Evolutionary conservation across 805 yeast species (phyloP), one percentile per base, ranked within the genome.

Genomic region (Myxozyma monticola): DNA sequence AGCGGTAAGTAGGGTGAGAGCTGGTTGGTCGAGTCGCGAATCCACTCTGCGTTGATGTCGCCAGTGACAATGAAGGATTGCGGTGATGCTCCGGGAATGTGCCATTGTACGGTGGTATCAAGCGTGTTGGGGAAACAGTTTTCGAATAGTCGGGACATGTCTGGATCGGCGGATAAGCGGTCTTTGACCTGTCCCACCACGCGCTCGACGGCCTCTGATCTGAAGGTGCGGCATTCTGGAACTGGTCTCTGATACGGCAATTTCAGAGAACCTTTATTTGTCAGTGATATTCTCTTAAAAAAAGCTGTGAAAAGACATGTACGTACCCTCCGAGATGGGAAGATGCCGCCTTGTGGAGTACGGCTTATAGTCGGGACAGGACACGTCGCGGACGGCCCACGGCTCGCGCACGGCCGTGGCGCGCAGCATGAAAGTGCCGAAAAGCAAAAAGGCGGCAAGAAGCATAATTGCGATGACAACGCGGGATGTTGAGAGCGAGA

Each of bases 31-130:
- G 95, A 82, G 66, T 88, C 96, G 45, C 96, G 70, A 42, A 88
- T 70, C 96, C 96, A 88, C 67, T 88, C 96, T 1, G 96, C 96
- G 65, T 87, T 89, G 48, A 88, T 88, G 63, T 88, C 96, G 8
- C 96, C 96, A 0, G 96, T 88, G 28, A 88, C 91, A 1, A 88
- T 78, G 67, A 88, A 88, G 0, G 95, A 74, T 54, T 81, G 78
- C 0, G 89, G 78, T 8, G 48, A 60, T 21, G 50, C 56, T 12
- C 59, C 60, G 15, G 65, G 59, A 2, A 62, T 57, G 65, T 84
- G 88, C 87, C 88, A 88, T 46, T 85, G 71, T 41, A 88, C 79
- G 0, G 96, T 88, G 0, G 96, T 88, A 62, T 88, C 96, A 45
- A 88, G 69, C 0, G 96, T 88, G 65, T 88, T 88, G 5, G 96